These are phyloP conservation scores for Aurantiochytrium sp. DNA, from an alignment of 108 stramenopile genomes.

Conservation along the genomic window DNA sequence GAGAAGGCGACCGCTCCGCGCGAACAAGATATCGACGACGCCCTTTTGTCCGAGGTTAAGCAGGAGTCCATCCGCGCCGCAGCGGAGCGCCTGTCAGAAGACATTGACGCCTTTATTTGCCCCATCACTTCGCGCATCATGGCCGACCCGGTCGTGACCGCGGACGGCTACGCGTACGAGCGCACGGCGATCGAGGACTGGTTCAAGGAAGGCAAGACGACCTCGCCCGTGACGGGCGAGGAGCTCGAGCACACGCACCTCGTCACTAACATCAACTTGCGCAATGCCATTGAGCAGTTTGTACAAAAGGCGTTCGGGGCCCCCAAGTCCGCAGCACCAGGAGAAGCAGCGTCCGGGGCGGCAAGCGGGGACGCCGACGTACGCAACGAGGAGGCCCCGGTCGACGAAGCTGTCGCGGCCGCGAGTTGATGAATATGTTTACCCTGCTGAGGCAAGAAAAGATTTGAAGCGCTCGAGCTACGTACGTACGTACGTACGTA, in stretches of 20 bases:
- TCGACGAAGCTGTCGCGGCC: too few relatives aligned
- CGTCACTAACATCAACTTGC: background rate
- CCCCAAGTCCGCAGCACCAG: background rate
- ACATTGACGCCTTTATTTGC: constrained; percentile 24
- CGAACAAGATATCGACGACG: background rate
- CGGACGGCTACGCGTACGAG: constrained; percentile 16
- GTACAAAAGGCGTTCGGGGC: background rate
- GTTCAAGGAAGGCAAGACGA: background rate
- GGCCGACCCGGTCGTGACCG: constrained; percentile 16
- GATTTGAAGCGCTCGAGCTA: too few relatives aligned
- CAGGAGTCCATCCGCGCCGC: background rate
- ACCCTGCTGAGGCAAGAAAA: too few relatives aligned
- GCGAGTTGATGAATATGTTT: too few relatives aligned
- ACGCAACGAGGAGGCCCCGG: too few relatives aligned
- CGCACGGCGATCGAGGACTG: constrained; percentile 26
- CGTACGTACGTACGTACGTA: too few relatives aligned
- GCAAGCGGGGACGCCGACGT: too few relatives aligned
- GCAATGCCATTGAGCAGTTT: background rate
- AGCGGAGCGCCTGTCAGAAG: background rate
- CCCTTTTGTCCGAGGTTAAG: background rate
- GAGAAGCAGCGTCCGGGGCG: too few relatives aligned
- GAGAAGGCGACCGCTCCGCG: background rate
- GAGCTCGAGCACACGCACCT: background rate
- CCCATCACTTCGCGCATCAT: constrained; percentile 26
- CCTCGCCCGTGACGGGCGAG: background rate